Evolutionary conservation across 208 protist genomes (phyloP), one percentile per base, ranked within the genome.

Genomic region (Novymonas esmeraldas): DNA sequence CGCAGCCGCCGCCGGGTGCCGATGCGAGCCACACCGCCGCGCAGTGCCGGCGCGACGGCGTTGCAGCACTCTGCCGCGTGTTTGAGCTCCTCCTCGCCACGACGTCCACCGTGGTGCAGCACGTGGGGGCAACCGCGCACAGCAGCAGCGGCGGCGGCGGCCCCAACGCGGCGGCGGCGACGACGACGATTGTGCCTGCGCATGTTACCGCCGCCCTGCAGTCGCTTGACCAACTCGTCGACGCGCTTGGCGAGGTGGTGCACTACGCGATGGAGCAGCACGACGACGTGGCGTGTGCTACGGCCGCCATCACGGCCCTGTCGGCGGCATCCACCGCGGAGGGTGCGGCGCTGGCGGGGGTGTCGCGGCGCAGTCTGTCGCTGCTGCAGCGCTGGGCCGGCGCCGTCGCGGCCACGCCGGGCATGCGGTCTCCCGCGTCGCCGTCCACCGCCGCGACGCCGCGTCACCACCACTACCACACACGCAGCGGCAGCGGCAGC

Each of bases 331-430:
- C 83, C 26, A 72, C 78, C 6, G 70, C 81, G 13, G 79, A 82
- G 36, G 54, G 76, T 5, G 36, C 70, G 16, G 54, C 70, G 24
- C 71, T 92, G n/a, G 55, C 70, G 7, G 36, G 60, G 3, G 73
- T 92, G 22, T 75, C 86, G 54, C 64, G 52, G 39, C 73, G 72
- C 16, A 88, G 83, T 49, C 62, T 85, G 28, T 48, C 71, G 36
- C 59, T 89, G 16, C 58, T 92, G 22, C 73, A 74, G 56, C 78
- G 59, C 20, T 92, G 80, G 77, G 75, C 76, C 5, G 36, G 60
- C n/a, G 28, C 57, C 0, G 46, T 70, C n/a, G 36, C n/a, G 18
- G 34, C 48, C 16, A 31, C 26, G 2, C 16, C 48, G 4, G 26
- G 46, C 51, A 38, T 16, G 3, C 38, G 16, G 36, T 6, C 45